phyloP scores from a whole-genome alignment of 352 stramenopile species.

The Globisporangium echinulatum region DNA sequence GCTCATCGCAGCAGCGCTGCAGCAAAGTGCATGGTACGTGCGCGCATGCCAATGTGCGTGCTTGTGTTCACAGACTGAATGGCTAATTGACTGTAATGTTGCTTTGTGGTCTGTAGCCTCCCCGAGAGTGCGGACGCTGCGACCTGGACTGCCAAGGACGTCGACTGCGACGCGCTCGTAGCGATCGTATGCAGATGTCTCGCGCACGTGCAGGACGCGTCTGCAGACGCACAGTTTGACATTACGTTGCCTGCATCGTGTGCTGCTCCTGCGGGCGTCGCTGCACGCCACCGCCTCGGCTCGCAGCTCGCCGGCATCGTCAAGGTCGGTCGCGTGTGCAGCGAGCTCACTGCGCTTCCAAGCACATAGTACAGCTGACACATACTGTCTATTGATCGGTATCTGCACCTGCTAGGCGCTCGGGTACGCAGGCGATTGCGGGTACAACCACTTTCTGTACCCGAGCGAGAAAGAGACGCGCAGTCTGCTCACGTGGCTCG shows the following conservation, averaged over 20 bases:
- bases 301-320: slow-evolving; percentile 65
- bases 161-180: slow-evolving; percentile 42
- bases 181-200: slow-evolving; percentile 42
- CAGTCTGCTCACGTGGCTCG: slow-evolving; percentile 74
- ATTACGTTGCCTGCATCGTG: slow-evolving; percentile 20
- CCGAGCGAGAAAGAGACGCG: slow-evolving; percentile 78
- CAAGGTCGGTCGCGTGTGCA: slow-evolving; percentile 33
- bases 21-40: slow-evolving; percentile 40
- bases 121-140: not conserved
- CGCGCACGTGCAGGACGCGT: slow-evolving; percentile 21
- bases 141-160: slow-evolving; percentile 17
- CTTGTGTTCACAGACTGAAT: not conserved
- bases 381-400: not conserved
- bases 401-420: slow-evolving; percentile 36
- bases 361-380: not conserved
- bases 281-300: slow-evolving; percentile 64
- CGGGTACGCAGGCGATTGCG: slow-evolving; percentile 77
- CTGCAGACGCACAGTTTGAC: slow-evolving; percentile 13
- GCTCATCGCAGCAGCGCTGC: slow-evolving; percentile 39
- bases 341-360: no score
- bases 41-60: not conserved
- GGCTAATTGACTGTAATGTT: not conserved
- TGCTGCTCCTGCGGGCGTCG: slow-evolving; percentile 43
- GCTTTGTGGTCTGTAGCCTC: slow-evolving; percentile 1
- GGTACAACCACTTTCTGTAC: slow-evolving; percentile 88